Evolutionary conservation across 306 rosid species (phyloP).

Genomic region (Leucaena leucocephala): DNA sequence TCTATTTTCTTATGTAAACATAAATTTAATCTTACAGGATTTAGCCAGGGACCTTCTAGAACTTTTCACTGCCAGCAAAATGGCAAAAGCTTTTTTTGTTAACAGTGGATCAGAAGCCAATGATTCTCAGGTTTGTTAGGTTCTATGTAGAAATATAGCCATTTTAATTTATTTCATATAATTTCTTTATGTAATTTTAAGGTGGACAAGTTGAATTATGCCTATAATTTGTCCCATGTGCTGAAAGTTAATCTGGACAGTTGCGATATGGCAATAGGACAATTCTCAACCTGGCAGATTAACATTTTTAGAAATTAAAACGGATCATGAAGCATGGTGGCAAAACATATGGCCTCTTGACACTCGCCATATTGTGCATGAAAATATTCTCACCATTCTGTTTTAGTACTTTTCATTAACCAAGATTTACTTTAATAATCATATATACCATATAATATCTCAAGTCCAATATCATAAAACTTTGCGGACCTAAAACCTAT

Average conservation of each 20-base stretch:
- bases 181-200: conserved; percentile 24
- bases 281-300: conserved; percentile 3
- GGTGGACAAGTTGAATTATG: conserved; percentile 5
- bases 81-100: conserved; percentile 88
- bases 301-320: neutral
- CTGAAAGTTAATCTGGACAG: conserved; percentile 8
- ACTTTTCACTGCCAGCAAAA: conserved; percentile 72
- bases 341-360: neutral
- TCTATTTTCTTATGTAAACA: neutral
- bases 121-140: conserved; percentile 80
- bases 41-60: conserved; percentile 85
- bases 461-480: neutral
- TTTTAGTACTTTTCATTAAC: neutral
- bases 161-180: conserved; percentile 31
- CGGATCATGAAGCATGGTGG: neutral
- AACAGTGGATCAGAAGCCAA: conserved; percentile 99
- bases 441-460: neutral
- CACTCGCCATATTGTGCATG: neutral
- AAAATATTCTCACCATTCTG: neutral
- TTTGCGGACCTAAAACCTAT: conserved; percentile 1
- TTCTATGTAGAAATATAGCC: conserved; percentile 11
- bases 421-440: neutral
- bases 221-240: conserved; percentile 11
- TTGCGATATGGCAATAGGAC: neutral
- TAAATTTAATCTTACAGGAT: conserved; percentile 56